Conservation (phyloP, 2,329 filamentous ascomycete species). For the Alternaria triticimaculans region DNA sequence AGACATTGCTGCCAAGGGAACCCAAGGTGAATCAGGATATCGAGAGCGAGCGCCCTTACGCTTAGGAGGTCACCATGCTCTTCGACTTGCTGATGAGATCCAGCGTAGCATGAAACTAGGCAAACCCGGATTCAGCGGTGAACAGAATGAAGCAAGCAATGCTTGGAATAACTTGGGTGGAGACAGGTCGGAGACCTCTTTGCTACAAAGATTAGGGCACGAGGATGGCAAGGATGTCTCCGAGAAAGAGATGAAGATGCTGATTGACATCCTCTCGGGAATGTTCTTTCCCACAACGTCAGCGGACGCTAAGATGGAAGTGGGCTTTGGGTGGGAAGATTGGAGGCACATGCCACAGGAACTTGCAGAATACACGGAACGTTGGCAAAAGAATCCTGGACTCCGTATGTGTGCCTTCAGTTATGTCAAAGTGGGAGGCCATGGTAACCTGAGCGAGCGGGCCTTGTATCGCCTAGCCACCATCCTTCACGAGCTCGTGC, state of each 20-base stretch:
- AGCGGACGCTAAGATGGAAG: background rate
- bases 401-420: background rate
- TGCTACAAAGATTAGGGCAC: background rate
- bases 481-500: background rate
- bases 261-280: background rate
- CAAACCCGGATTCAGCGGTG: background rate
- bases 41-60: background rate
- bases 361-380: background rate
- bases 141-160: background rate
- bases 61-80: background rate
- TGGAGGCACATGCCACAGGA: background rate
- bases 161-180: rapidly evolving
- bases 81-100: background rate
- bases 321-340: background rate
- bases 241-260: background rate
- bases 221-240: background rate
- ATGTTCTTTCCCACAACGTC: background rate
- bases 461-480: background rate
- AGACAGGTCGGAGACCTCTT: background rate
- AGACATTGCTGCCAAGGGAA: background rate
- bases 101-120: background rate
- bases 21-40: rapidly evolving
- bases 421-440: no score
- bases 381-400: background rate
- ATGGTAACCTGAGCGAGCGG: background rate